Conservation (phyloP, 2,329 filamentous ascomycete genomes). For the Verticillium dahliae region DNA sequence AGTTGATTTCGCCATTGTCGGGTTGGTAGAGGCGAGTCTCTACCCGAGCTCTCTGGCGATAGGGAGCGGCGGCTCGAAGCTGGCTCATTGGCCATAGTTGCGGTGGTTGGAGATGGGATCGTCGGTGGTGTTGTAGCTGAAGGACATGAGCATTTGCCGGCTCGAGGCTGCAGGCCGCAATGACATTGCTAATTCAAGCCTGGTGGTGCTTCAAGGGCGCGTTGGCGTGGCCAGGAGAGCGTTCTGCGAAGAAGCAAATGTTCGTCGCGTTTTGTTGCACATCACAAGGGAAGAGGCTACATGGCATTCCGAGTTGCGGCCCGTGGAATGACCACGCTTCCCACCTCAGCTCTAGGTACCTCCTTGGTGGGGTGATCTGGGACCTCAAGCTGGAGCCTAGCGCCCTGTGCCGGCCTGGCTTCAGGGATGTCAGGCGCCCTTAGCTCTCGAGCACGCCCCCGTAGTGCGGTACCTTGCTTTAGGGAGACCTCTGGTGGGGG, state of each 20-base stretch:
- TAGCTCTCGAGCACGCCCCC: background rate
- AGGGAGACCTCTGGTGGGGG: background rate
- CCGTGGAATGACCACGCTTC: background rate
- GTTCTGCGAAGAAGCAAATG: background rate
- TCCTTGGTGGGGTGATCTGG: background rate
- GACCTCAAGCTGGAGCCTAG: background rate
- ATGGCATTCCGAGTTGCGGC: background rate
- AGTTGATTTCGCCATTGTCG: conserved; percentile 73
- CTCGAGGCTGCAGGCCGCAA: conserved; percentile 17
- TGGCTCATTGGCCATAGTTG: conserved; percentile 59
- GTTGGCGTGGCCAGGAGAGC: background rate
- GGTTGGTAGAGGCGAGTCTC: conserved; percentile 61
- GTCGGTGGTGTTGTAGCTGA: conserved; percentile 5
- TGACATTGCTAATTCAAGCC: background rate
- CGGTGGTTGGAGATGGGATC: conserved; percentile 11
- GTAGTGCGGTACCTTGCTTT: background rate
- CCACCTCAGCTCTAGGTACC: background rate
- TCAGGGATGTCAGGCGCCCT: background rate
- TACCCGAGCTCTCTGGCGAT: conserved; percentile 80
- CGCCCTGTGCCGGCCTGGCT: background rate
- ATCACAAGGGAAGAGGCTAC: background rate
- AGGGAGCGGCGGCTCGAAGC: conserved; percentile 48
- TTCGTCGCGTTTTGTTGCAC: background rate
- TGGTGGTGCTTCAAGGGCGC: background rate
- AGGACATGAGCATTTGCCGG: conserved; percentile 4